Base-by-base conservation (phyloP, 768 basidiomycete species). In the Flagelloscypha sp. region DNA sequence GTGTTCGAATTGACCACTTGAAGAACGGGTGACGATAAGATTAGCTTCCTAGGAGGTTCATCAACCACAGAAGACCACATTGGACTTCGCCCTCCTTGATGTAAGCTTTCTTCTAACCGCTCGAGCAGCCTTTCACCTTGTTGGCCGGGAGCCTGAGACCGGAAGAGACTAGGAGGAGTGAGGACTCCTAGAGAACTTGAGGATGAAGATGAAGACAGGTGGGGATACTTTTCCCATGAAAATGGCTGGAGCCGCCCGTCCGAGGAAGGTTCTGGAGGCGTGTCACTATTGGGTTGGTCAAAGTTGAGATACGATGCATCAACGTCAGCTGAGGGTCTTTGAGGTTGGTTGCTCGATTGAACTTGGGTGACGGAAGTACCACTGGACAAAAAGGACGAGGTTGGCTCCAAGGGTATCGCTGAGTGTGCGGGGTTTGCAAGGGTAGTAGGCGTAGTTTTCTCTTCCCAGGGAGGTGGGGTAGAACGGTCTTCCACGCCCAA, bases 1-100 rank as follows among this genome's bases (percentile, higher is more conserved):
- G 86, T 92, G 57, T 94, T 84, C 27, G 79, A 70, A 58, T 95
- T 90, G 46, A 89, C 89, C 10, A 98, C 89, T 59, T 99, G 95
- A 5, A 94, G 65, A 6, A 94, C 85, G 2, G 90, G 83, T 3
- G 84, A 83, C 2, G 84, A 82, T 27, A 93, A 63, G 11, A 95
- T 61, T 25, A 97, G 61, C 54, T 83, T 89, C 27, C 95, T 76
- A 6, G 89, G 87, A 11, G 90, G 86, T 43, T 86, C 78, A 45
- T 94, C 89, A 33, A 93, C 65, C 19, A 70, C 69, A 29, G 72
- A 69, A 5, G 82, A 64, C 70, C 73, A 74, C 47, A 75, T 58
- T 1, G 70, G 62, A 53, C 69, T 71, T 48, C 65, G 75, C 10
- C 73, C 67, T 18, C 76, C 76, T 33, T 74, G 69, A 20, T 72